Conservation (phyloP, 2,329 filamentous ascomycete genomes). For the Talaromyces amestolkiae region DNA sequence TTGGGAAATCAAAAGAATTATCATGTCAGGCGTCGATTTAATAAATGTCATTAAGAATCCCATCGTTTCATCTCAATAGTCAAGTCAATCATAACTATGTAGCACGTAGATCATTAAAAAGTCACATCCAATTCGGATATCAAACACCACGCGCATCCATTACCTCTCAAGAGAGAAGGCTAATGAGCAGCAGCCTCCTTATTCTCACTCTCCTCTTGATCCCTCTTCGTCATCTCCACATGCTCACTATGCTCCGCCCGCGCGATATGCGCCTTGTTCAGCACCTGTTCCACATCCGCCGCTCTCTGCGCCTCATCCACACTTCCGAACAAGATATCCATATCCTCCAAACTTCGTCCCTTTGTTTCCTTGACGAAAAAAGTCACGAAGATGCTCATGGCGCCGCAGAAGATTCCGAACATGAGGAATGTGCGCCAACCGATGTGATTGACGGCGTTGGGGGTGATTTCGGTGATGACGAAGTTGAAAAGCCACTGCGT, state of each 20-base stretch:
- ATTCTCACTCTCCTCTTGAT: background rate
- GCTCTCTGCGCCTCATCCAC: slow-evolving; percentile 16
- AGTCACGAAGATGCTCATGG: slow-evolving; percentile 34
- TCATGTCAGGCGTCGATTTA: background rate
- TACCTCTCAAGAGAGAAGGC: background rate
- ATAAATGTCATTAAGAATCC: background rate
- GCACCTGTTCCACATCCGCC: slow-evolving; percentile 19
- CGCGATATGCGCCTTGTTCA: slow-evolving; percentile 7
- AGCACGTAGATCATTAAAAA: background rate
- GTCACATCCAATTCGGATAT: background rate
- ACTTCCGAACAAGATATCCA: slow-evolving; percentile 30
- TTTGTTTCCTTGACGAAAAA: slow-evolving; percentile 43
- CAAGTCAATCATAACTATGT: background rate
- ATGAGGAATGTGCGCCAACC: slow-evolving; percentile 42
- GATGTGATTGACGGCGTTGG: slow-evolving; percentile 41
- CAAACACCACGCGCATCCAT: background rate
- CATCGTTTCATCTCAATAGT: background rate
- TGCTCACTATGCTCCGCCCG: slow-evolving; percentile 14
- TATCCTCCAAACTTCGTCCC: slow-evolving; percentile 40
- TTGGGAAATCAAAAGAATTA: background rate
- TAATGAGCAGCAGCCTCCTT: background rate
- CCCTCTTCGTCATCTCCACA: background rate
- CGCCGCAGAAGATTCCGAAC: slow-evolving; percentile 39
- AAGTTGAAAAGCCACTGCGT: slow-evolving; percentile 45
- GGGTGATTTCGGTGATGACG: slow-evolving; percentile 43